Evolutionary conservation across 2,329 filamentous ascomycete genomes (phyloP), one percentile per base, ranked within the genome.

Genomic region (Colletotrichum abscissum): DNA sequence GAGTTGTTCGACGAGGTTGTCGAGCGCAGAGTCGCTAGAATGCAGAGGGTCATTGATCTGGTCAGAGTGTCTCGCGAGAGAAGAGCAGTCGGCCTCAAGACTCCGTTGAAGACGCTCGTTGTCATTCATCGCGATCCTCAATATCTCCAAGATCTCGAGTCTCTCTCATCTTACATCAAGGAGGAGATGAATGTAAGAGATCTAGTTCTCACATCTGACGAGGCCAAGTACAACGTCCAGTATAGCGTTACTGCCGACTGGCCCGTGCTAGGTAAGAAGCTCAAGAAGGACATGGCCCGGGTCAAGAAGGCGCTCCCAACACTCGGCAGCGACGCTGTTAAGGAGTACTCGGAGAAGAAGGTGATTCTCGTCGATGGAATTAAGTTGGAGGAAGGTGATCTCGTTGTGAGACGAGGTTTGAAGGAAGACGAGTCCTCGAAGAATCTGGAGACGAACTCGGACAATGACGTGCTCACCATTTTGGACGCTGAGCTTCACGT

Each of bases 21-120:
- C 57, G 96, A 98, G 85, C 91, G 97, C 75, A 91, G 94, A 76
- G 95, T 98, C 14, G 88, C 90, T 75, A 92, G 95, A 60, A 98
- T 99, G 97, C 96, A 98, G 83, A 93, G 92, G 76, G 95, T 98
- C 80, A 98, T 99, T 81, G 95, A 98, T 79, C 89, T 98, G 74
- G 94, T 91, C 59, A 91, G 97, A 80, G 91, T 96, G 64, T 95
- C 94, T 63, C 90, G 97, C 82, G 97, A 98, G 82, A 91, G 95
- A 64, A 91, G 93, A 73, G 92, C 92, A 57, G 92, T 98, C 78
- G 94, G 94, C 42, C 87, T 98, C 67, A 98, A 98, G 86, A 97
- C 93, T 5, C 97, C 97, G 5, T 86, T 98, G 66, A 97, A 96
- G 88, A 94, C 94, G 0, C 87, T 98, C 33, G 90, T 98, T 14